Base-by-base conservation (phyloP, 176 grass and related monocot genomes). In the Leersia perrieri region DNA sequence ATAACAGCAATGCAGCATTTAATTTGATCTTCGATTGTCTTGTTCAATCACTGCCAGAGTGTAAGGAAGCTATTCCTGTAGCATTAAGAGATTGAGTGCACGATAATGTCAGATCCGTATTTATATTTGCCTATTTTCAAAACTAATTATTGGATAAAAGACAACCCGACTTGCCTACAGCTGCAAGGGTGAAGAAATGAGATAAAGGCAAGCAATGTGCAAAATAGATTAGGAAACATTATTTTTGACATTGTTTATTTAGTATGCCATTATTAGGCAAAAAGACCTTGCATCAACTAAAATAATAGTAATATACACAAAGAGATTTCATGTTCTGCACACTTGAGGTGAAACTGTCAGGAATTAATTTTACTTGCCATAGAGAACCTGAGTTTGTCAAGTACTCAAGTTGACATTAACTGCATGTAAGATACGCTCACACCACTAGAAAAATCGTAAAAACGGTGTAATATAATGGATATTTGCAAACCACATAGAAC, bases 221-320 rank as follows among this genome's bases (percentile, higher is more conserved):
- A 18, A 30, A 44, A 35, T 45, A 38, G 29, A 68, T 36, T 41
- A 22, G 23, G 14, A 8, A 34, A 73, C 41, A 47, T 74, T 44
- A 41, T 26, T 63, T 25, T 51, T 62, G 12, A 79, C 26, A 76
- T 22, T 18, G 10, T 76, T 36, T 41, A 8, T 57, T 18, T 75
- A 76, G 34, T 20, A 33, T 36, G 32, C 8, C 15, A 66, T 73
- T 55, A 25, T 76, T 70, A 63, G 79, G 63, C 30, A 82, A 42
- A 75, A 61, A 32, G 2, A 41, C 5, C 1, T 76, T 81, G 36
- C 34, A 40, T 80, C 14, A 74, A 49, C 51, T 61, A 35, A 32
- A 86, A 81, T 81, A n/a, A n/a, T 76, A 49, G 68, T 63, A 62
- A 29, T 23, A n/a, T n/a, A n/a, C n/a, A 25, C 47, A 25, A 65